These are phyloP conservation scores for Mycena haematopus DNA, from an alignment of 768 basidiomycete genomes.

Conservation along the genomic window DNA sequence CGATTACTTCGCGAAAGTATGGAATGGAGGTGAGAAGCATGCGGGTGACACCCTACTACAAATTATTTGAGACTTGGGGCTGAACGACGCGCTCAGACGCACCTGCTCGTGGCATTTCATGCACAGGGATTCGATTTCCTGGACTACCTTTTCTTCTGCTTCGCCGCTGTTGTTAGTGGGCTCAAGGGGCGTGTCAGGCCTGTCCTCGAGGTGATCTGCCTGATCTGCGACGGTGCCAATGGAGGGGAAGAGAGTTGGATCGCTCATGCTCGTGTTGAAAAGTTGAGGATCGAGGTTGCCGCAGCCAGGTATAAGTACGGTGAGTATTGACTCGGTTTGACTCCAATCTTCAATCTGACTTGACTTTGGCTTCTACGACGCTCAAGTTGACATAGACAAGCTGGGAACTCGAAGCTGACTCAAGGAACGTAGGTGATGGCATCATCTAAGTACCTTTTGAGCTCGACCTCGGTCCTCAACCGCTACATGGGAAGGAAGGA, in stretches of 20 bases:
- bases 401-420: too few species aligned
- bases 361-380: neutral
- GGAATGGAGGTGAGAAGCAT: slow-evolving; percentile 93
- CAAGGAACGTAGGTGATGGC: neutral
- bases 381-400: neutral
- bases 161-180: slow-evolving; percentile 44
- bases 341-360: neutral
- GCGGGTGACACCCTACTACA: slow-evolving; percentile 80
- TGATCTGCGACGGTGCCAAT: slow-evolving; percentile 59
- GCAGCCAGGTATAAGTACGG: slow-evolving; percentile 2
- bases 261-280: slow-evolving; percentile 31
- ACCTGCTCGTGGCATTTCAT: slow-evolving; percentile 95
- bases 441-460: neutral
- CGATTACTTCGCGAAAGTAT: slow-evolving; percentile 92
- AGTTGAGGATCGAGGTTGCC: neutral
- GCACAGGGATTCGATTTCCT: slow-evolving; percentile 91
- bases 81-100: slow-evolving; percentile 32
- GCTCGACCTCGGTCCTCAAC: too few species aligned
- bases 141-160: slow-evolving; percentile 70
- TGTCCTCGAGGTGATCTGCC: slow-evolving; percentile 46
- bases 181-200: slow-evolving; percentile 43
- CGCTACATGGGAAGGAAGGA: too few species aligned
- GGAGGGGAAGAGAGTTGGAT: slow-evolving; percentile 52
- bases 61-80: slow-evolving; percentile 30
- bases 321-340: neutral